Evolutionary conservation across 23 red algal species (phyloP).

Genomic region (Gracilaria vermiculophylla): DNA sequence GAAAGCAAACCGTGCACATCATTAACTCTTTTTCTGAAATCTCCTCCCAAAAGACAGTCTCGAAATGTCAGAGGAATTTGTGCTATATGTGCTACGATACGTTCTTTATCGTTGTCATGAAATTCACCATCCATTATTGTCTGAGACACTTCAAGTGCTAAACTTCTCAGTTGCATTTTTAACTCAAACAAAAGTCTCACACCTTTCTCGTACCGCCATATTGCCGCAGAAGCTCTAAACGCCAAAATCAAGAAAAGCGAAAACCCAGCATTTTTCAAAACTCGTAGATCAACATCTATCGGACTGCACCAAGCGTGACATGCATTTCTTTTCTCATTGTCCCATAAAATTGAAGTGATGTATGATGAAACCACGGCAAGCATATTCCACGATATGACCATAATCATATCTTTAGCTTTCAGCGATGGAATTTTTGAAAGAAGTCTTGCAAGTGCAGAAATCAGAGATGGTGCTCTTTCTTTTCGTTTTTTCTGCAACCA

Average conservation of each 20-base stretch:
- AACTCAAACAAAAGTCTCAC: slow-evolving; percentile 20
- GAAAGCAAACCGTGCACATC: slow-evolving; percentile 27
- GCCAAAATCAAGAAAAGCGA: slow-evolving; percentile 31
- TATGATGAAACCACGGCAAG: slow-evolving; percentile 17
- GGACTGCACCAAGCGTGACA: slow-evolving; percentile 41
- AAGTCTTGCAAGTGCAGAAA: background rate
- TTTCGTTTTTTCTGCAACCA: background rate
- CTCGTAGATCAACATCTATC: slow-evolving; percentile 24
- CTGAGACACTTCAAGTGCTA: slow-evolving; percentile 15
- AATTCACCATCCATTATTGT: background rate
- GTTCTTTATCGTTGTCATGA: slow-evolving; percentile 34
- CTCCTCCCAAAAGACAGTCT: background rate
- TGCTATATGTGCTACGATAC: slow-evolving; percentile 24
- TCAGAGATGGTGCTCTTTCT: background rate
- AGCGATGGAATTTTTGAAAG: background rate
- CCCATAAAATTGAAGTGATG: background rate
- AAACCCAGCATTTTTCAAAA: slow-evolving; percentile 36
- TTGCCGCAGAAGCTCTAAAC: slow-evolving; percentile 39
- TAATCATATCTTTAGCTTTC: background rate
- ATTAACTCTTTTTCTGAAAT: background rate
- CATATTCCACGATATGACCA: slow-evolving; percentile 4
- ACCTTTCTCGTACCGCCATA: slow-evolving; percentile 31
- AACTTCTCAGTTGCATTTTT: slow-evolving; percentile 15
- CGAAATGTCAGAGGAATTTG: slow-evolving; percentile 28
- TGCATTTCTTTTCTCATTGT: background rate